phyloP scores from a whole-genome alignment of 441 rosid species.

The Viola pubescens region DNA sequence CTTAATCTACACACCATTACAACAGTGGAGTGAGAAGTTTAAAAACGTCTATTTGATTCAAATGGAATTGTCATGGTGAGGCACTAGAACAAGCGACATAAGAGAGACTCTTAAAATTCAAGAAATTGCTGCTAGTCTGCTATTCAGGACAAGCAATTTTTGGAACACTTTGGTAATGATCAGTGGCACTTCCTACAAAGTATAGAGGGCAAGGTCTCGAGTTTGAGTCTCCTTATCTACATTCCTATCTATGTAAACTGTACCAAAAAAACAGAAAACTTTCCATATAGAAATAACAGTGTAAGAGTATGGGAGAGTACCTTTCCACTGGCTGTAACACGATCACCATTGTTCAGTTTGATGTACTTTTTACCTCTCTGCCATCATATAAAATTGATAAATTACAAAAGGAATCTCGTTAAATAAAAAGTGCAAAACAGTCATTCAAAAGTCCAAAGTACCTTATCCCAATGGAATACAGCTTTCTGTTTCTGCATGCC shows the following conservation, averaged over 20 bases:
- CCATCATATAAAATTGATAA: slow-evolving; percentile 19
- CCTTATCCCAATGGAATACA: slow-evolving; percentile 93
- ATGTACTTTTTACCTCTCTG: slow-evolving; percentile 93
- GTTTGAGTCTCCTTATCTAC: background rate
- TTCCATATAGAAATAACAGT: background rate
- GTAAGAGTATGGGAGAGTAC: slow-evolving; percentile 30
- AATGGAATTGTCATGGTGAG: too few species aligned
- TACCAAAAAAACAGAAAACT: background rate
- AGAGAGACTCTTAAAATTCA: too few species aligned
- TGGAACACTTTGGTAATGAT: too few species aligned
- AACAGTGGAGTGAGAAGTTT: background rate
- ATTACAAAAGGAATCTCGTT: background rate
- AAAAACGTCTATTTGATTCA: too few species aligned
- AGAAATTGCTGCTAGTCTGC: too few species aligned
- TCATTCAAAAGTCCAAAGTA: slow-evolving; percentile 22
- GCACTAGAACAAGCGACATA: too few species aligned
- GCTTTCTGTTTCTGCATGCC: slow-evolving; percentile 78
- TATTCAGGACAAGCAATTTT: background rate
- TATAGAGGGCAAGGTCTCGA: too few species aligned
- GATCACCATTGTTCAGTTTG: slow-evolving; percentile 91
- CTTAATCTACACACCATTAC: slow-evolving; percentile 44
- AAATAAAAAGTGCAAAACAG: slow-evolving; percentile 4
- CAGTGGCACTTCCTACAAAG: too few species aligned
- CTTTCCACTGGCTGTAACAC: slow-evolving; percentile 98
- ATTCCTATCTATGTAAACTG: background rate